These are phyloP conservation scores for Calendula officinalis DNA, from an alignment of 129 eudicot species.

Conservation along the genomic window DNA sequence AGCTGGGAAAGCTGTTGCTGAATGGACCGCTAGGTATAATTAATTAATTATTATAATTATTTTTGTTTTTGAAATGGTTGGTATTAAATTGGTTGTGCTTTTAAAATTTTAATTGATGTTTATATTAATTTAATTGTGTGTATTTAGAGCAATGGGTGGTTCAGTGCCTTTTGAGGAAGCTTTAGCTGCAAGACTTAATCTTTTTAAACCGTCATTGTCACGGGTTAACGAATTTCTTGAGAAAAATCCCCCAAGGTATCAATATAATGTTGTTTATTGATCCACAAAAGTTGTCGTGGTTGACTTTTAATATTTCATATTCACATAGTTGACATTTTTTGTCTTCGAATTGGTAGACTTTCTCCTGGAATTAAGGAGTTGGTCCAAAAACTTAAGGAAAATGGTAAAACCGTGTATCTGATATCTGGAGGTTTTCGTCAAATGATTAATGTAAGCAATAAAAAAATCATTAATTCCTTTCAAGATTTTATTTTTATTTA, in stretches of 20 bases:
- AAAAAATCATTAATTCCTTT: conserved; percentile 2
- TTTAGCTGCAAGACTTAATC: conserved; percentile 77
- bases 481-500: neutral
- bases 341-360: conserved; percentile 47
- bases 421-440: conserved; percentile 99
- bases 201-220: conserved; percentile 78
- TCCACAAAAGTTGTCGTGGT: too few species aligned
- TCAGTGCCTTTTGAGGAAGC: conserved; percentile 96
- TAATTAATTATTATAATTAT: too few species aligned
- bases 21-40: conserved; percentile 84
- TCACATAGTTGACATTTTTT: conserved; percentile 10
- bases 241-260: conserved; percentile 82
- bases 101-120: conserved; percentile 4
- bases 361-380: conserved; percentile 87
- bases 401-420: conserved; percentile 58
- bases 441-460: conserved; percentile 81
- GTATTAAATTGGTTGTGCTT: conserved; percentile 5
- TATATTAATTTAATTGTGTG: conserved; percentile 9
- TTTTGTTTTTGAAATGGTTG: neutral
- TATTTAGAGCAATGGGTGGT: conserved; percentile 86
- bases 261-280: neutral
- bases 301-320: neutral
- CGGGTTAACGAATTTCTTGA: conserved; percentile 68
- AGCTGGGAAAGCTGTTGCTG: conserved; percentile 97
- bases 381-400: conserved; percentile 75